A percentile compares a stretch with the other conserved stretches of the same genome.
These are phyloP conservation scores for Microdochium paspali DNA, from an alignment of 2,329 filamentous ascomycete genomes.

Conservation along the genomic window DNA sequence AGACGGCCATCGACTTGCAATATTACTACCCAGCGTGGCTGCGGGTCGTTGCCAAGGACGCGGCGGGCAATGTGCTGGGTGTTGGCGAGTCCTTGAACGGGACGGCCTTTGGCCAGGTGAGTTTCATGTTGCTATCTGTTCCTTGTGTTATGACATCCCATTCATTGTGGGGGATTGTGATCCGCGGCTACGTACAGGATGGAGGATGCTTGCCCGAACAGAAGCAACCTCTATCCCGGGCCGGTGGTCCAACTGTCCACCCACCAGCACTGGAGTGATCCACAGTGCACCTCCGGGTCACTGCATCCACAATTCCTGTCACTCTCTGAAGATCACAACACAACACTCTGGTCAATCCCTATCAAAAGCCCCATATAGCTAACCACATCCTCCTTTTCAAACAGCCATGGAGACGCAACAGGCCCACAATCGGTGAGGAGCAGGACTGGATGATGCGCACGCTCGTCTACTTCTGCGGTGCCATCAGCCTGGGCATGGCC, in stretches of 20 bases:
- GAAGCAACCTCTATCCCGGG: no score
- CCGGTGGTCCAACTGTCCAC: no score
- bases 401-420: neutral
- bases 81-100: slow-evolving; percentile 6
- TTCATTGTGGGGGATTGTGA: neutral
- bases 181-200: no score
- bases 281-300: no score
- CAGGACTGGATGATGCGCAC: slow-evolving; percentile 1
- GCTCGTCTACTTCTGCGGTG: slow-evolving; percentile 1
- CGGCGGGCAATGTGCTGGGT: slow-evolving; percentile 7
- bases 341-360: no score
- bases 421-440: neutral
- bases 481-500: neutral
- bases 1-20: slow-evolving; percentile 16
- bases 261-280: no score
- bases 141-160: neutral
- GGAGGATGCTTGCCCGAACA: no score
- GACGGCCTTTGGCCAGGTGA: slow-evolving; percentile 6
- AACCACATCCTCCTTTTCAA: no score
- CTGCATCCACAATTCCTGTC: no score
- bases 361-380: no score
- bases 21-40: slow-evolving; percentile 11
- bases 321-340: no score
- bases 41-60: slow-evolving; percentile 8
- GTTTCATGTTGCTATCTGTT: neutral